Evolutionary conservation across 2,329 filamentous ascomycete species (phyloP).

Genomic region (Myrmaecium sp.): DNA sequence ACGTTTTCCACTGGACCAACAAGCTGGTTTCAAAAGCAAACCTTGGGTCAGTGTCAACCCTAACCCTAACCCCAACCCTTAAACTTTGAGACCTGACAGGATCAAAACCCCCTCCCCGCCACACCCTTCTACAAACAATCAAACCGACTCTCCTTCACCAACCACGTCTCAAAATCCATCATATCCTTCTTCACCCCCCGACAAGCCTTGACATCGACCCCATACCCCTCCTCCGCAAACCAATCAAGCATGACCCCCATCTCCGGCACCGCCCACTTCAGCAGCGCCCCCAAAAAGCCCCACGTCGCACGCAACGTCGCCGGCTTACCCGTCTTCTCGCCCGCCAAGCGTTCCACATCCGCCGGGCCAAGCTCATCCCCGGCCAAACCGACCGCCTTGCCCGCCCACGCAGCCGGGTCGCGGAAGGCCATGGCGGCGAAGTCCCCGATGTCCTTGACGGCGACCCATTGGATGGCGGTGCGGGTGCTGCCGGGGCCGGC

Average conservation of each 20-base stretch:
- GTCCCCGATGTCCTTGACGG: constrained; percentile 32
- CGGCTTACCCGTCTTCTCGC: constrained; percentile 26
- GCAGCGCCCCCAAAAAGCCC: constrained; percentile 19
- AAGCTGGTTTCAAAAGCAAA: too few species aligned
- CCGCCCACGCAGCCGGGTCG: constrained; percentile 27
- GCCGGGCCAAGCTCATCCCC: constrained; percentile 34
- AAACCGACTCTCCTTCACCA: constrained; percentile 31
- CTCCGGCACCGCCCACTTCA: constrained; percentile 28
- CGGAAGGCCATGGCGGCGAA: constrained; percentile 34
- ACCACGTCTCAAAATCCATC: constrained; percentile 31
- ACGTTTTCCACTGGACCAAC: too few species aligned
- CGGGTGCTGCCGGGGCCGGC: too few species aligned
- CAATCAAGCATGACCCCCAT: constrained; percentile 33
- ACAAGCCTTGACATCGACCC: constrained; percentile 26
- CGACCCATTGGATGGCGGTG: constrained; percentile 25
- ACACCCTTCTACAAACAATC: too few species aligned
- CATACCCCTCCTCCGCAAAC: constrained; percentile 32
- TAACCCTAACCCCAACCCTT: too few species aligned
- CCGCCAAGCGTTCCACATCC: constrained; percentile 28
- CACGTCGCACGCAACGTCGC: constrained; percentile 28
- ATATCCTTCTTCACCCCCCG: constrained; percentile 27
- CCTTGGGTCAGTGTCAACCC: too few species aligned
- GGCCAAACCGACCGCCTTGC: constrained; percentile 30
- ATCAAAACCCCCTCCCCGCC: too few species aligned
- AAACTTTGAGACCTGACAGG: too few species aligned